phyloP scores from a whole-genome alignment of 1,284 basidiomycete genomes.

The Cystobasidiaceae sp. region DNA sequence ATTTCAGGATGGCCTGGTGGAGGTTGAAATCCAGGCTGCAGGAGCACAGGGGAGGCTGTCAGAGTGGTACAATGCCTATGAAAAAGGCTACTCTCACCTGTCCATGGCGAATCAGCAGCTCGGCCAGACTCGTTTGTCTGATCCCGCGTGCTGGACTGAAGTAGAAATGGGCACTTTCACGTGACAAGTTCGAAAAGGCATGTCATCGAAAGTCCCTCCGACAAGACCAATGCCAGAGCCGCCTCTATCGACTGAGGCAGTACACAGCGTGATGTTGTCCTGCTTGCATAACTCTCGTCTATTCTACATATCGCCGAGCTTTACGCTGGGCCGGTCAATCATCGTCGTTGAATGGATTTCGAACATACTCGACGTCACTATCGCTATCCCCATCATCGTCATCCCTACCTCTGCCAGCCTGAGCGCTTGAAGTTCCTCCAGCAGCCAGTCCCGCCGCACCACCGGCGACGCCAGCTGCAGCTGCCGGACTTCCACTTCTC shows the following conservation, averaged over 20 bases:
- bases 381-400: conserved; percentile 20
- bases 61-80: too few species aligned
- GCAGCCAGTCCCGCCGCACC: background rate
- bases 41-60: background rate
- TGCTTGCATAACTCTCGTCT: too few species aligned
- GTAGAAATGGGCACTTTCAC: too few species aligned
- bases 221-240: too few species aligned
- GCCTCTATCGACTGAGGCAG: too few species aligned
- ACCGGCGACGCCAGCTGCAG: background rate
- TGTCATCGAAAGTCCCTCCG: too few species aligned
- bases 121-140: too few species aligned
- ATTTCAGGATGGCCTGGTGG: conserved; percentile 70
- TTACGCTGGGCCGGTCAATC: background rate
- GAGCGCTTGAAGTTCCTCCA: background rate
- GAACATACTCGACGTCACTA: conserved; percentile 29
- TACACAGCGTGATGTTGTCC: too few species aligned
- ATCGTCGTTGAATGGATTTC: conserved; percentile 31
- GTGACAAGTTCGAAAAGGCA: too few species aligned
- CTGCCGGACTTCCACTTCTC: conserved; percentile 1
- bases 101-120: background rate
- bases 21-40: conserved; percentile 58
- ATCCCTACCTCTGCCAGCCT: background rate
- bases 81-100: too few species aligned
- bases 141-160: too few species aligned
- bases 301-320: background rate